phyloP scores from a whole-genome alignment of 2,329 filamentous ascomycete species.

The Phialemonium atrogriseum region DNA sequence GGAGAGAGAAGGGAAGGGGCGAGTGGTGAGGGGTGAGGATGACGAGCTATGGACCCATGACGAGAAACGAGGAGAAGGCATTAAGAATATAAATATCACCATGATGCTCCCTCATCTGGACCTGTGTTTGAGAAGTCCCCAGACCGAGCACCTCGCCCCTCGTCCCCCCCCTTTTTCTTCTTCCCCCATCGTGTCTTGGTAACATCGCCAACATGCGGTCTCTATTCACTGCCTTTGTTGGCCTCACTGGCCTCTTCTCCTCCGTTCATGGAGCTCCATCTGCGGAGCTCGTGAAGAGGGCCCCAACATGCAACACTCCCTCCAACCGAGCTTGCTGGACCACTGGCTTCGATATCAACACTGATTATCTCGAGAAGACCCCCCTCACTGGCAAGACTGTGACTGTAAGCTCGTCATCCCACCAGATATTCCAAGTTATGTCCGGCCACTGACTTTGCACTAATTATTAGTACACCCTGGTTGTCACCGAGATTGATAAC shows the following conservation, averaged over 20 bases:
- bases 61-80: too few species aligned
- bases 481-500: slow-evolving; percentile 17
- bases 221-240: too few species aligned
- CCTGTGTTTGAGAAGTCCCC: too few species aligned
- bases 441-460: background rate
- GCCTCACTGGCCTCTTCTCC: slow-evolving; percentile 1
- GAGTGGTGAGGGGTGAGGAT: too few species aligned
- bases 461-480: slow-evolving; percentile 15
- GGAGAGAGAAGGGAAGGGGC: too few species aligned
- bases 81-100: too few species aligned
- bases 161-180: too few species aligned
- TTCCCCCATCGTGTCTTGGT: too few species aligned
- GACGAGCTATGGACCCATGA: too few species aligned
- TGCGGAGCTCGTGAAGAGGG: background rate
- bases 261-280: background rate
- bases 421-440: background rate
- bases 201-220: too few species aligned
- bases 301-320: slow-evolving; percentile 15
- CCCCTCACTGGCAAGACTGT: slow-evolving; percentile 15
- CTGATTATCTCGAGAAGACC: slow-evolving; percentile 17
- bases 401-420: slow-evolving; percentile 5
- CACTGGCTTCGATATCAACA: slow-evolving; percentile 19
- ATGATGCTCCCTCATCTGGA: too few species aligned
- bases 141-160: too few species aligned
- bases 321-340: slow-evolving; percentile 20